Base-by-base conservation (phyloP, 1,139 yeast genomes). In the Diutina sp. region DNA sequence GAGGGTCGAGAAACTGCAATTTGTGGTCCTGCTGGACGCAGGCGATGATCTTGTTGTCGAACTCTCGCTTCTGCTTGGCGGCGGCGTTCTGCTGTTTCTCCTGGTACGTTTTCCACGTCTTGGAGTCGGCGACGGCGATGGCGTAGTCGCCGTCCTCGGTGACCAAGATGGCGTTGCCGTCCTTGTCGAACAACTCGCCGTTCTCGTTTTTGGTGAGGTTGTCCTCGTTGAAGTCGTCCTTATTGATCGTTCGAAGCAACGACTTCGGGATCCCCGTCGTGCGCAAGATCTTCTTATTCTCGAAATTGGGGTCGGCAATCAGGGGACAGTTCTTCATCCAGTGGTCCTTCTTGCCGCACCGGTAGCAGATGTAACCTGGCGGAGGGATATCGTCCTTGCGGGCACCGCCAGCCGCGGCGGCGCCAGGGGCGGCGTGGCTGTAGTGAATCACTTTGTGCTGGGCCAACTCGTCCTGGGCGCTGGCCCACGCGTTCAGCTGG, bases 211-310 rank as follows among this genome's bases (percentile, higher is more conserved):
- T 70, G 11, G 71, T 67, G 29, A 74, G 67, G 6, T 69, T 68
- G 58, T 80, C 83, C 54, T 79, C 83, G 11, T 77, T 73, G n/a
- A 60, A 61, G 56, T 78, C 78, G 60, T 74, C 79, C 63, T 72
- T 73, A 1, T 78, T 71, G 12, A 88, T 85, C 0, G 96, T 87
- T 63, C 90, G 87, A 69, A 93, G 80, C 69, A 90, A 90, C 52
- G 95, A 86, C 69, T 87, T 86, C 5, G 99, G 99, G 66, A 93
- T 93, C 83, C 99, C 99, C 0, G 99, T 93, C 0, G 98, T 91
- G 64, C 96, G 80, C 66, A 90, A 85, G 55, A 93, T 86, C 61
- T 95, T 79, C 66, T 88, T 89, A 35, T 96, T 96, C 67, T 93
- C 98, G 79, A 90, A 90, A 64, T 84, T 87, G 5, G 97, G 96